Evolutionary conservation across 495 filamentous ascomycete genomes (phyloP).

Genomic region (Rusavskia elegans): DNA sequence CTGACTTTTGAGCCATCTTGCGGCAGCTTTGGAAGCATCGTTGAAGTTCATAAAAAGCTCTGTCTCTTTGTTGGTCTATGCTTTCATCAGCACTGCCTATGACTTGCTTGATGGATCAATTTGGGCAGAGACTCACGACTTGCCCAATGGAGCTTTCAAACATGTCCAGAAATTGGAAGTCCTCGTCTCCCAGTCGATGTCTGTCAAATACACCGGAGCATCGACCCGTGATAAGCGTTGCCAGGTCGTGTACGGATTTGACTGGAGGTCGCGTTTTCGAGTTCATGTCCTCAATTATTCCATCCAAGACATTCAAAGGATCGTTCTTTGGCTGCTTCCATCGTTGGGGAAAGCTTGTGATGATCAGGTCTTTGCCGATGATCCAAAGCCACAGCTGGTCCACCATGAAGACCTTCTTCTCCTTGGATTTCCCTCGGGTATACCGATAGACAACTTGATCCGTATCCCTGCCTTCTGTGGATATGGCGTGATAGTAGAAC

Average conservation of each 20-base stretch:
- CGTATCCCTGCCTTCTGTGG: constrained; percentile 45
- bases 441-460: constrained; percentile 62
- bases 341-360: constrained; percentile 52
- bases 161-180: constrained; percentile 58
- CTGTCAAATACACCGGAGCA: constrained; percentile 53
- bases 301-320: constrained; percentile 44
- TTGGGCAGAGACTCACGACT: constrained; percentile 14
- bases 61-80: constrained; percentile 42
- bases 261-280: constrained; percentile 50
- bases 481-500: constrained; percentile 56
- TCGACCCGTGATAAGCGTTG: constrained; percentile 45
- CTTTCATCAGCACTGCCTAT: background rate
- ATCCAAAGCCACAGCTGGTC: constrained; percentile 64
- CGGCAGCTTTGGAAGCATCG: constrained; percentile 40
- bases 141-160: constrained; percentile 52
- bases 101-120: background rate
- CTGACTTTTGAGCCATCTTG: constrained; percentile 44
- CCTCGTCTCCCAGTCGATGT: constrained; percentile 42
- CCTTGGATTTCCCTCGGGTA: constrained; percentile 23
- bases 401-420: constrained; percentile 59
- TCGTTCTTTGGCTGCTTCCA: constrained; percentile 60
- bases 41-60: constrained; percentile 50
- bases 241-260: constrained; percentile 47
- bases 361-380: constrained; percentile 44
- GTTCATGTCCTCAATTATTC: constrained; percentile 53